Evolutionary conservation across 257 asterid genomes (phyloP), one percentile per base, ranked within the genome.

Genomic region (Paulownia fortunei): DNA sequence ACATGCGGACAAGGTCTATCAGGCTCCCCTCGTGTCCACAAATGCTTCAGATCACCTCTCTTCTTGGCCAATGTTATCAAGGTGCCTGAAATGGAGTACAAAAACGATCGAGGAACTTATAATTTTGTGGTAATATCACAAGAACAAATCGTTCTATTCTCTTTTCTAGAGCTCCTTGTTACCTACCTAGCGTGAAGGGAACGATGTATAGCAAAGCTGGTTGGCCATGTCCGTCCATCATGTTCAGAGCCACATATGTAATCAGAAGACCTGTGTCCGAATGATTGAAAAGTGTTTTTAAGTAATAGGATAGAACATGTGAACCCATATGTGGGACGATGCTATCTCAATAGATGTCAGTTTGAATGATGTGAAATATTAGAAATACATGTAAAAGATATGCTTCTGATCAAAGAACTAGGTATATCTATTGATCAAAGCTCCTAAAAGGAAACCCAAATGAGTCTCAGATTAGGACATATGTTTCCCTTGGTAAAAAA

Each of bases 141-240:
- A 52, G 3, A 64, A 6, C 15, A 12, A 13, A 23, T 21, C 58
- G 9, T 10, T 24, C 3, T 5, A 32, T 23, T 15, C 4, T 21
- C 9, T 18, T 16, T 24, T 2, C 0, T 39, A 13, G 70, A 27
- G 62, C 49, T 76, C 56, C 32, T 27, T 15, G 69, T 32, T 15
- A 42, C 85, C n/a, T 81, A 96, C 99, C 97, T 80, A 96, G 82
- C 1, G 95, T 96, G 90, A 90, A 93, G 10, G 99, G 99, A n/a
- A 96, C 99, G 47, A 96, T 96, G 84, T 96, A 96, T 36, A 96
- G 99, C 89, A 96, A 82, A 34, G 98, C 99, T 13, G 99, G 99
- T 62, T 96, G 98, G 56, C 99, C 99, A 60, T 92, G 96, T 65
- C 99, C 99, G 58, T 93, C 97, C 97, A 92, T 96, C 92, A 96